phyloP scores from a whole-genome alignment of 2,329 filamentous ascomycete genomes.

The Cladosporium cucumerinum region DNA sequence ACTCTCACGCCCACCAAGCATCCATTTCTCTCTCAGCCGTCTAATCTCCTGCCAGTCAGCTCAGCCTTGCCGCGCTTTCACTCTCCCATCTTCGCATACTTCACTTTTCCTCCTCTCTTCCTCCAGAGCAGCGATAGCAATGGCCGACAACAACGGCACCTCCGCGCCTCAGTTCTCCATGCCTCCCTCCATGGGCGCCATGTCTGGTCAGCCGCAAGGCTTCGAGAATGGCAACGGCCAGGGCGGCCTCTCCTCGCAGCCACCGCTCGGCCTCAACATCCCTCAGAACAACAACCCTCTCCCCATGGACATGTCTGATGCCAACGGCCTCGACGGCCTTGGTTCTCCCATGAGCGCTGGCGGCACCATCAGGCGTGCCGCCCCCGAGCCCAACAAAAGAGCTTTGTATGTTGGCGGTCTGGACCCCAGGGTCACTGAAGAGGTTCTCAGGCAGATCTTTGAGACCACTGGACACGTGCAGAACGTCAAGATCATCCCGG shows the following conservation, averaged over 20 bases:
- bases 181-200: conserved; percentile 9
- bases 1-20: background rate
- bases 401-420: conserved; percentile 93
- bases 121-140: background rate
- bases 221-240: conserved; percentile 69
- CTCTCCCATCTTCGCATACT: conserved; percentile 9
- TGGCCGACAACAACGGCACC: conserved; percentile 14
- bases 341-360: conserved; percentile 83
- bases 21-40: background rate
- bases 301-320: conserved; percentile 68
- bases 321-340: conserved; percentile 65
- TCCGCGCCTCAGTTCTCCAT: conserved; percentile 8
- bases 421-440: conserved; percentile 92
- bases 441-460: conserved; percentile 95
- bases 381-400: conserved; percentile 97
- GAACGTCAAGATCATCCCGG: conserved; percentile 98
- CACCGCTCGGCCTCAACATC: conserved; percentile 66
- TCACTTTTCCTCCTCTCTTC: conserved; percentile 8
- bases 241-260: conserved; percentile 87
- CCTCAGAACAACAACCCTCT: conserved; percentile 96
- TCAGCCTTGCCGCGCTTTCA: conserved; percentile 13
- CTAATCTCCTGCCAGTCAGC: conserved; percentile 15
- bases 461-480: conserved; percentile 98
- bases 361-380: conserved; percentile 80
- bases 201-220: conserved; percentile 36